phyloP scores from a whole-genome alignment of 306 rosid genomes.

The Adenanthera pavonina region DNA sequence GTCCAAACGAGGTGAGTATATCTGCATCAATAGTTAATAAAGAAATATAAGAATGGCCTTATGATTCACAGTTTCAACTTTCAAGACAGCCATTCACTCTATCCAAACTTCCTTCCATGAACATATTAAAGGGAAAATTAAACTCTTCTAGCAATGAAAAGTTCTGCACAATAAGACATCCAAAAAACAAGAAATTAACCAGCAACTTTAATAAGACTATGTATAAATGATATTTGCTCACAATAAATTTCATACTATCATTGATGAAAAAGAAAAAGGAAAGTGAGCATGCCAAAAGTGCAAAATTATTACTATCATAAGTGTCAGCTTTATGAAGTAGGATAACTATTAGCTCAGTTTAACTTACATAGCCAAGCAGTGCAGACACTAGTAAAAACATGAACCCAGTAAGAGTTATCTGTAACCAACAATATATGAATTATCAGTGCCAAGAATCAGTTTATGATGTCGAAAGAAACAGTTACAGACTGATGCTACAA shows the following conservation, averaged over 20 bases:
- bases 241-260: constrained; percentile 23
- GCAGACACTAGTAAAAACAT: constrained; percentile 81
- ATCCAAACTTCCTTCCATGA: constrained; percentile 25
- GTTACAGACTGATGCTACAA: constrained; percentile 28
- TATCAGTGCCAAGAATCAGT: constrained; percentile 32
- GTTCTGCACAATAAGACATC: constrained; percentile 32
- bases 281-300: constrained; percentile 9
- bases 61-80: background rate
- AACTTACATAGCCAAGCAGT: constrained; percentile 88
- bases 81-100: constrained; percentile 23
- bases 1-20: constrained; percentile 86
- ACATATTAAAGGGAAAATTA: background rate
- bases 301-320: constrained; percentile 34
- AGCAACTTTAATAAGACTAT: constrained; percentile 23
- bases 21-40: constrained; percentile 52
- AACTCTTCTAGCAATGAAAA: constrained; percentile 1
- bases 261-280: constrained; percentile 7
- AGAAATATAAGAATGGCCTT: background rate
- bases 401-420: constrained; percentile 96
- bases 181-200: constrained; percentile 5
- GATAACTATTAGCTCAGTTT: constrained; percentile 30
- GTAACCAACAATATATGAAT: constrained; percentile 49
- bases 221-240: constrained; percentile 16
- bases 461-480: constrained; percentile 28
- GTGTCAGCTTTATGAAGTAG: constrained; percentile 31